These are phyloP conservation scores for Dendrothele bispora DNA, from an alignment of 768 basidiomycete genomes.

Conservation along the genomic window DNA sequence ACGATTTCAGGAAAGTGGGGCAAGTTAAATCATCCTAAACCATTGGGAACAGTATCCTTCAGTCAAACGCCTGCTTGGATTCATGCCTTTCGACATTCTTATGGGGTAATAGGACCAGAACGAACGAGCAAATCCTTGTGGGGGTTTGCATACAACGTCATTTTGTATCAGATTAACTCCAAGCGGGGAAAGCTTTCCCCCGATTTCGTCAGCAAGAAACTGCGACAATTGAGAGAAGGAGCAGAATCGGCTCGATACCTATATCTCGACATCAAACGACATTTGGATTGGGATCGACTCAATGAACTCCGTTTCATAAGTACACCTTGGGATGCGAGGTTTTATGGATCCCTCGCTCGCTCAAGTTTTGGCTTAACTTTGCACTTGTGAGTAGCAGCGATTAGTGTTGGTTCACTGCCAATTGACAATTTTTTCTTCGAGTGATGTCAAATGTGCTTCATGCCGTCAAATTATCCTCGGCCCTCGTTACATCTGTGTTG, in stretches of 20 bases:
- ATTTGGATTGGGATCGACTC: not conserved
- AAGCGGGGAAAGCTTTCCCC: not conserved
- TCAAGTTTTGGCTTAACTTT: not conserved
- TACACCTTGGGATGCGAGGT: not conserved
- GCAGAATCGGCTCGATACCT: not conserved
- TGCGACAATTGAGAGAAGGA: not conserved
- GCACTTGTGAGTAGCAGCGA: too few relatives aligned
- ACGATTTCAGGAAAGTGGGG: slow-evolving; percentile 5
- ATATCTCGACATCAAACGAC: slow-evolving; percentile 6
- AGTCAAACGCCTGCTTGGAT: slow-evolving; percentile 5
- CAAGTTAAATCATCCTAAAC: not conserved
- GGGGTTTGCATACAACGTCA: slow-evolving; percentile 1
- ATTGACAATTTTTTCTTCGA: too few relatives aligned
- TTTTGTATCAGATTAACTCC: slow-evolving; percentile 1
- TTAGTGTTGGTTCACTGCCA: too few relatives aligned
- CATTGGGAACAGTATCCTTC: not conserved
- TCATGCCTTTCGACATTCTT: not conserved
- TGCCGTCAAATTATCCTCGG: too few relatives aligned
- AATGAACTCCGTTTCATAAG: not conserved
- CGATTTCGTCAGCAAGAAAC: not conserved
- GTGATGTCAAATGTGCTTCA: too few relatives aligned
- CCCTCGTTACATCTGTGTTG: too few relatives aligned
- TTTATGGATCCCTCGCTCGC: slow-evolving; percentile 3
- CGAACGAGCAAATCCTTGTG: not conserved
- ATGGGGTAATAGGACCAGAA: not conserved